Percentiles rank a stretch among this genome's conserved stretches.
phyloP scores from a whole-genome alignment of 1,139 yeast genomes.

The Kazachstania sp. region DNA sequence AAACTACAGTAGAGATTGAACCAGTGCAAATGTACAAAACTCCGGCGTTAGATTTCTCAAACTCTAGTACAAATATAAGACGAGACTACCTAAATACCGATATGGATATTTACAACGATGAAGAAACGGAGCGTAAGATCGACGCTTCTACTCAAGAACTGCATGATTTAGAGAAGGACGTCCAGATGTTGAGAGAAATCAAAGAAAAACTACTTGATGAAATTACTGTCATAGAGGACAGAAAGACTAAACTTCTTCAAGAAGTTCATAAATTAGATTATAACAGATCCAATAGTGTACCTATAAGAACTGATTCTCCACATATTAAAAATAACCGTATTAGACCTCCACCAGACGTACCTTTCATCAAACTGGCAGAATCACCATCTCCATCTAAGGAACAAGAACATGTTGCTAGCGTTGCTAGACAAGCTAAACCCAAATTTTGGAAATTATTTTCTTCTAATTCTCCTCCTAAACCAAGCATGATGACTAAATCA shows the following conservation, averaged over 20 bases:
- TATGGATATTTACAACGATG: not conserved
- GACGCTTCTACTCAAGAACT: constrained; percentile 8
- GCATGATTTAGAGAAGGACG: constrained; percentile 28
- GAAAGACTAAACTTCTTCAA: constrained; percentile 8
- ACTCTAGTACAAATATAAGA: not conserved
- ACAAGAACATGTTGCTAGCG: constrained; percentile 16
- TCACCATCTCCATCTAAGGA: constrained; percentile 14
- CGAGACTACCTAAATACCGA: not conserved
- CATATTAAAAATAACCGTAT: not conserved
- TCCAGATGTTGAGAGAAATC: constrained; percentile 25
- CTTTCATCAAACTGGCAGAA: constrained; percentile 6
- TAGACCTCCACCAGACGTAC: constrained; percentile 3
- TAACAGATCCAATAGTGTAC: constrained; percentile 10
- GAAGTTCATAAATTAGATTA: constrained; percentile 30
- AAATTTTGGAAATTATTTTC: constrained; percentile 30
- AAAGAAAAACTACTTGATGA: constrained; percentile 15
- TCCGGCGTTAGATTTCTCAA: constrained; percentile 1
- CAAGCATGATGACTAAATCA: not conserved
- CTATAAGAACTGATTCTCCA: constrained; percentile 4
- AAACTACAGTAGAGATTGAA: not conserved
- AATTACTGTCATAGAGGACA: not conserved
- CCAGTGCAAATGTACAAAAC: not conserved
- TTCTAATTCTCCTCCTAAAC: constrained; percentile 7
- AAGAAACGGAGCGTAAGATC: not conserved
- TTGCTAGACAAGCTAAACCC: constrained; percentile 29